Base-by-base conservation (phyloP, 495 filamentous ascomycete species). In the Recurvomyces mirabilis region DNA sequence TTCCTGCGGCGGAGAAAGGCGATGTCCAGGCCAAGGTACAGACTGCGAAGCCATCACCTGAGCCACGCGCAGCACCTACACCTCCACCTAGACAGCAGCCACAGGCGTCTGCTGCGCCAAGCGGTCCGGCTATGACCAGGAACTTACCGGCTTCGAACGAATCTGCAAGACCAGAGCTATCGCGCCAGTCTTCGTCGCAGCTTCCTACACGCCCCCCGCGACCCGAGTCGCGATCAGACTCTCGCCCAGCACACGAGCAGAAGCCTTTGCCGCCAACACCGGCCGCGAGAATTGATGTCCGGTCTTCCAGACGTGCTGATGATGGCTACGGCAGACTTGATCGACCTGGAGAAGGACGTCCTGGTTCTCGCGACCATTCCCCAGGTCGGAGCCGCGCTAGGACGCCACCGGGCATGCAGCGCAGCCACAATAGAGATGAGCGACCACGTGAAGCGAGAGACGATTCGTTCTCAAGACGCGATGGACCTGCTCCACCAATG, bases 271-370 rank as follows among this genome's bases (percentile, higher is more conserved):
- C 49, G 1, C 52, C 55, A 6, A 45, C 54, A 5, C 51, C 46
- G 5, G 12, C 19, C 20, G 46, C 33, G 13, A 15, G 41, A n/a
- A 10, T 22, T 13, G 37, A 18, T 32, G 22, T 23, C 25, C 40
- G 46, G 5, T 22, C 24, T n/a, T 15, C 38, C 4, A 12, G 44
- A 4, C 36, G 28, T 31, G 15, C 9, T 12, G 51, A 53, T 14
- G 34, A 49, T 19, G 48, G 59, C 3, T 61, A 56, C 41, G 56
- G 58, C 14, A 49, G 62, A 23, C 54, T 58, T 4, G 59, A 63
- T 9, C 47, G 63, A n/a, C 53, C 55, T 4, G 39, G 34, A 24
- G 58, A 63, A 25, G 29, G 43, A 14, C 38, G 30, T 14, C 50
- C 49, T 5, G 14, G n/a, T 31, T 60, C 61, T 19, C 55, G 54